Evolutionary conservation across 2,329 filamentous ascomycete species (phyloP).

Genomic region (Penicillium polonicum): DNA sequence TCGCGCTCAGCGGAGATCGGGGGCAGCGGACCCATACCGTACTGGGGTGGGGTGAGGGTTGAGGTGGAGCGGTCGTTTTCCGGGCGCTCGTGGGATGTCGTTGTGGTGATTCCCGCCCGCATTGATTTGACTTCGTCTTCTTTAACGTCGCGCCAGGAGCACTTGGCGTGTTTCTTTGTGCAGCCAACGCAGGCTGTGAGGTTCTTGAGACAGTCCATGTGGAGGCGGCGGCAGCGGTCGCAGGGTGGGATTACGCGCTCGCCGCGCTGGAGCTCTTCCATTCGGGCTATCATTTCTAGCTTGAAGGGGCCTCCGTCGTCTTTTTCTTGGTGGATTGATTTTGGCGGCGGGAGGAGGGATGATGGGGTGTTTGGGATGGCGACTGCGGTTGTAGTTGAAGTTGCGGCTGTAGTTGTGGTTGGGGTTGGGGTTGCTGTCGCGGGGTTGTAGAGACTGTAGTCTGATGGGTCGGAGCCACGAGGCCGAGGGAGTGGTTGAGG

Average conservation of each 20-base stretch:
- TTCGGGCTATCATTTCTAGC: constrained; percentile 67
- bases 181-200: constrained; percentile 83
- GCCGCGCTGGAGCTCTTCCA: constrained; percentile 72
- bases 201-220: constrained; percentile 81
- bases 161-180: constrained; percentile 87
- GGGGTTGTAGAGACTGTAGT: constrained; percentile 42
- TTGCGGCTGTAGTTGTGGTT: constrained; percentile 24
- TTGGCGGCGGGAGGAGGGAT: constrained; percentile 51
- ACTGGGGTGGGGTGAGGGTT: neutral
- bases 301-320: constrained; percentile 61
- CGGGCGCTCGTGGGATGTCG: constrained; percentile 5
- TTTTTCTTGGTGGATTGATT: constrained; percentile 49
- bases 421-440: constrained; percentile 41
- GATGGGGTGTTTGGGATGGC: constrained; percentile 57
- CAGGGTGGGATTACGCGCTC: constrained; percentile 78
- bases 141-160: constrained; percentile 78
- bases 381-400: constrained; percentile 48
- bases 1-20: constrained; percentile 18
- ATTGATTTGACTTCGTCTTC: constrained; percentile 61
- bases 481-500: constrained; percentile 33
- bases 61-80: constrained; percentile 3
- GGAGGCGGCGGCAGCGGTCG: constrained; percentile 75
- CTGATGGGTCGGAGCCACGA: constrained; percentile 36
- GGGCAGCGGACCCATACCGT: constrained; percentile 4
- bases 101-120: constrained; percentile 12